Base-by-base conservation (phyloP, 164 flowering plant species). In the Vitis rupestris region DNA sequence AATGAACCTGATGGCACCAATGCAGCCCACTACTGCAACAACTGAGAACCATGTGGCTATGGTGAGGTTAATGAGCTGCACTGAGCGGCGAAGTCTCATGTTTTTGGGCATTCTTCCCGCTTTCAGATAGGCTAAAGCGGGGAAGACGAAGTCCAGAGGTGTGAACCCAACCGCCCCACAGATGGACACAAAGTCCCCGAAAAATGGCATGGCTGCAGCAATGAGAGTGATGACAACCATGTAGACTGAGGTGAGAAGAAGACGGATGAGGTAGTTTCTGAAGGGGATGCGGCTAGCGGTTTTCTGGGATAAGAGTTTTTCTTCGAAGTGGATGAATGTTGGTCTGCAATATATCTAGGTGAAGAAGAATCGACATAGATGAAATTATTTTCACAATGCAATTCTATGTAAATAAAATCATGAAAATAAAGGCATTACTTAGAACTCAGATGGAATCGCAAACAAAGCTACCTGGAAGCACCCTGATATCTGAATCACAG, bases 101-200 rank as follows among this genome's bases (percentile, higher is more conserved):
- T 72, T 68, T 66, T 73, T 62, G 5, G 87, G 85, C 76, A 78
- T 29, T 66, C 68, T 81, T 57, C 89, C 88, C 10, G 86, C 87
- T 73, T 85, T 85, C 65, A 85, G 65, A 59, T 69, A 85, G 29
- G 88, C 87, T 50, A 87, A 11, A 61, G 80, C 82, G 13, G 91
- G 91, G 72, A 87, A 82, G 52, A 85, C 84, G 62, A 87, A 87
- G 59, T 85, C 91, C 47, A 87, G 83, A 0, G 91, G 91, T 17
- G 91, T 87, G 79, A 87, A 87, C 17, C 91, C 91, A 67, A 87
- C 74, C 30, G 91, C 89, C 17, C 91, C 91, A 77, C 91, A 87
- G 23, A 87, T 85, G 61, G 87, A 65, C 70, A 85, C 87, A 76
- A 87, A 87, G 61, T 85, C 89, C 44, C 86, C 91, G 58, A 87